Evolutionary conservation across 345 rosid genomes (phyloP).

Genomic region (Conringia planisiliqua): DNA sequence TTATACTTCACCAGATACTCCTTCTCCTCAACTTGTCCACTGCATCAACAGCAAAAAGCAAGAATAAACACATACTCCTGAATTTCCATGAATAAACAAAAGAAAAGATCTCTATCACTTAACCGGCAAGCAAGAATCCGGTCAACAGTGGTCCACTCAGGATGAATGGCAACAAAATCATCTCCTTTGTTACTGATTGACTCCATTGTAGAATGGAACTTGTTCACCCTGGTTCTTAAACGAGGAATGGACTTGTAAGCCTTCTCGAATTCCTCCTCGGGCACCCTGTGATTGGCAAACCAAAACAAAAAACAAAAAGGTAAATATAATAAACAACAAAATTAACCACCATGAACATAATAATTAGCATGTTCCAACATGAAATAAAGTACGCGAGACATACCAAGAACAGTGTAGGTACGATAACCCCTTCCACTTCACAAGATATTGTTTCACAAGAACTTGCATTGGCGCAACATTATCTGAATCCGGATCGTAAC

Average conservation of each 20-base stretch:
- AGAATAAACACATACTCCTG: neutral
- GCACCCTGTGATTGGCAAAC: slow-evolving; percentile 51
- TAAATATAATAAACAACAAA: neutral
- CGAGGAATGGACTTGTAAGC: slow-evolving; percentile 68
- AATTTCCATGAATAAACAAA: neutral
- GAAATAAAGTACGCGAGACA: neutral
- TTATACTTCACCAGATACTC: slow-evolving; percentile 83
- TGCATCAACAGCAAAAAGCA: neutral
- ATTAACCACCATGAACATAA: neutral
- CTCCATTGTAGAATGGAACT: slow-evolving; percentile 51
- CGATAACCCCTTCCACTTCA: slow-evolving; percentile 93
- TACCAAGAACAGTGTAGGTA: slow-evolving; percentile 96
- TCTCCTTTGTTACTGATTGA: slow-evolving; percentile 50
- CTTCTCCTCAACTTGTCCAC: slow-evolving; percentile 42
- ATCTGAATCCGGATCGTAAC: slow-evolving; percentile 46
- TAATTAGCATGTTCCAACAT: slow-evolving; percentile 9
- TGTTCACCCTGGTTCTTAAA: slow-evolving; percentile 58
- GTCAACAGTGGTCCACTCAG: slow-evolving; percentile 89
- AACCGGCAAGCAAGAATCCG: slow-evolving; percentile 82
- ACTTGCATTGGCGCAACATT: slow-evolving; percentile 53
- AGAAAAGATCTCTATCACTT: slow-evolving; percentile 11
- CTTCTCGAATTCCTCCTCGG: slow-evolving; percentile 68
- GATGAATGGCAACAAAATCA: slow-evolving; percentile 69
- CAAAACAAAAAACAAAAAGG: neutral
- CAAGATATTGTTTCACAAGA: slow-evolving; percentile 75